Base-by-base conservation (phyloP, 257 asterid genomes). In the Petunia axillaris region DNA sequence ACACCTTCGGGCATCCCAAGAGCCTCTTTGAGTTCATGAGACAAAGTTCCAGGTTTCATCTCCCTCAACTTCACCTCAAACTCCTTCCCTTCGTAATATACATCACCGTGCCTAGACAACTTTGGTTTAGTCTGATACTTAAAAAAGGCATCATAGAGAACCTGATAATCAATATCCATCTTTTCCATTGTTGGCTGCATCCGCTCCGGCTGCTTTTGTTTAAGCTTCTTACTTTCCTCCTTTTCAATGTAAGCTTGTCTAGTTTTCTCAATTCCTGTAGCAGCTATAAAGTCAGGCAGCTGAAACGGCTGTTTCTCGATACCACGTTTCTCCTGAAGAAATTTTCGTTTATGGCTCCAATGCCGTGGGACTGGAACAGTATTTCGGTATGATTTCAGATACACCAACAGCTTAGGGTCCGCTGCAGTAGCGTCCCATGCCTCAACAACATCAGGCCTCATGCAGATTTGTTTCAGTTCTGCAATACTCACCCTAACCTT, bases 401-500 rank as follows among this genome's bases (percentile, higher is more conserved):
- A 93, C n/a, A 94, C 98, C 88, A 94, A 86, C 79, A 93, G 91
- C 89, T 94, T 94, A 5, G 98, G 98, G 80, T 94, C 98, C n/a
- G 92, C 41, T 62, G 98, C 81, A 82, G 98, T 94, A 55, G 98
- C 98, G 89, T 94, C 98, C 98, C 98, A 94, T 89, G 92, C 98
- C 97, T 94, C 98, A 76, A 94, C 98, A 70, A 94, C 97, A 88
- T 94, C 98, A 80, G 98, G 97, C 81, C 90, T 93, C 57, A 91
- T 71, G 82, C 82, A 87, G 54, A 94, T 84, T 85, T 94, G 97
- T 82, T 94, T 94, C 81, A 94, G 81, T 75, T 94, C 98, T 38
- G 97, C 97, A 80, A 94, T 94, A 87, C 92, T 94, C 98, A 94
- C 92, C 77, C 98, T 86, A 36, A 97, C 94, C 78, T 87, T 90